Evolutionary conservation across 352 stramenopile species (phyloP), one percentile per base, ranked within the genome.

Genomic region (Phytophthora cajani): DNA sequence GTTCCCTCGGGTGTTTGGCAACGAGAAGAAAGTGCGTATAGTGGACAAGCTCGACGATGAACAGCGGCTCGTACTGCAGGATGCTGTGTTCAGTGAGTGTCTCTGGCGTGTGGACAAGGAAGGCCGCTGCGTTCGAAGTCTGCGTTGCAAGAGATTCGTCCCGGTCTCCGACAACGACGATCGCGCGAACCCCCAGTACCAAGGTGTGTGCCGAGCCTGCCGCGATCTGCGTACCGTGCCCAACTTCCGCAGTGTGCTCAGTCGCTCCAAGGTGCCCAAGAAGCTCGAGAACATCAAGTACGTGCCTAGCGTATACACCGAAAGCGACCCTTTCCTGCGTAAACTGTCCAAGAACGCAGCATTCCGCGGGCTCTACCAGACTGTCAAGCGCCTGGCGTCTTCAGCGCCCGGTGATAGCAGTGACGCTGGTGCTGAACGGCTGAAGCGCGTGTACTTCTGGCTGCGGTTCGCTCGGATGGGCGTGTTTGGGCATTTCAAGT

Each of bases 231-330:
- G 87, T 40, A 78, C 76, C 27, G 78, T 90, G 21, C 77, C 85
- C 1, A 95, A 91, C 61, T 93, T 94, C 58, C 88, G 88, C 23
- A 94, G 86, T 40, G 77, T 93, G 44, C 67, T 94, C 10, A 91
- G 84, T 47, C 84, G 86, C 50, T 90, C 88, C 5, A 91, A 90
- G 42, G 59, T 78, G 32, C 81, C 84, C 0, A 91, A 88, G 62
- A 90, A 92, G 21, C 71, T 91, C 2, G 86, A 90, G 51, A 95
- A 95, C 36, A 81, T 95, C 66, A 92, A 92, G 64, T 95, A 84
- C 55, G 72, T 92, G 54, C 88, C 88, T 1, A 92, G 78, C 10
- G 73, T 85, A 25, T 93, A 91, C 81, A 93, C 84, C 1, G 81
- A 90, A 52, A 91, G 84, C 56, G 86, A 95, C 33, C 88, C 88